phyloP scores from a whole-genome alignment of 2,329 filamentous ascomycete genomes.

The Pyrenophora graminea region DNA sequence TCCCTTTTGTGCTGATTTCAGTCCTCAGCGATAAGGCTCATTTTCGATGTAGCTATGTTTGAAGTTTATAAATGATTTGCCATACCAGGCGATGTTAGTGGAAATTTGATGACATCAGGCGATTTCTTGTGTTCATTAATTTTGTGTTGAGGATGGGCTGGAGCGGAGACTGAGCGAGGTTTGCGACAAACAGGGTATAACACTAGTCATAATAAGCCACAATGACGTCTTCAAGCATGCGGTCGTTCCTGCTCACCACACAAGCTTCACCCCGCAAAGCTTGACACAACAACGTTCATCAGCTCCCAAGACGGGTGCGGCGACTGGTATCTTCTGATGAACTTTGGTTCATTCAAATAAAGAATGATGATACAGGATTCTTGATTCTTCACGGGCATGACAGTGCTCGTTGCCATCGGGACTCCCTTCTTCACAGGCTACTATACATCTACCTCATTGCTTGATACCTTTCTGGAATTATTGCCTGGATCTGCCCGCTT shows the following conservation, averaged over 20 bases:
- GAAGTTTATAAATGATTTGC: too few species aligned
- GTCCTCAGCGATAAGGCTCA: too few species aligned
- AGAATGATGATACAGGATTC: too few species aligned
- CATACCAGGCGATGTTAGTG: too few species aligned
- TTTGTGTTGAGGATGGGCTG: background rate
- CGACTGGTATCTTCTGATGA: background rate
- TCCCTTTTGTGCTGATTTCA: too few species aligned
- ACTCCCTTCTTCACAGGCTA: too few species aligned
- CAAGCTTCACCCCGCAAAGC: slow-evolving; percentile 8
- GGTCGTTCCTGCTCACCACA: background rate
- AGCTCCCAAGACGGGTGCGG: background rate
- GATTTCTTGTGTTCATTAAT: background rate
- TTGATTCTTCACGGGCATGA: too few species aligned
- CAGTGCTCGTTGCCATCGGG: too few species aligned
- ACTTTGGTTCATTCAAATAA: background rate
- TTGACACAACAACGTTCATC: slow-evolving; percentile 1
- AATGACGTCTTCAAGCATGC: background rate
- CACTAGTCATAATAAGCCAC: slow-evolving; percentile 1
- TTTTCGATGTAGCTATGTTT: too few species aligned
- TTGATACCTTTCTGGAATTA: background rate
- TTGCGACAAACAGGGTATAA: background rate
- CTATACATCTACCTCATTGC: background rate
- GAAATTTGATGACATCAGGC: too few species aligned
- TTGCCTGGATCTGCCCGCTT: too few species aligned
- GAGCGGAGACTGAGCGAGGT: background rate